These are phyloP conservation scores for Ascochyta clinopodiicola DNA, from an alignment of 2,329 filamentous ascomycete species.

Conservation along the genomic window DNA sequence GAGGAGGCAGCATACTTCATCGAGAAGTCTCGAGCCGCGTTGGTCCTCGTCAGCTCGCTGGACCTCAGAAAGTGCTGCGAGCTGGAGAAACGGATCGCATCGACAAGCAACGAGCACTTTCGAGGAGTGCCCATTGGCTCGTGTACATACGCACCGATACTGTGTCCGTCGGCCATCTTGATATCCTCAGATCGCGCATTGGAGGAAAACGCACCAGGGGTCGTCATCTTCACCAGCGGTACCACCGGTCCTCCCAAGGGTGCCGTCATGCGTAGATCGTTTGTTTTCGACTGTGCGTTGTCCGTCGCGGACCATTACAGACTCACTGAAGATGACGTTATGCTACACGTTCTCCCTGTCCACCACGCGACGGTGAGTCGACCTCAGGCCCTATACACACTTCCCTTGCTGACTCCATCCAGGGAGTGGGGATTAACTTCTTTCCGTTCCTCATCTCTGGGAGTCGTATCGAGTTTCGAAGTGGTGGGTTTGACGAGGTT, in stretches of 20 bases:
- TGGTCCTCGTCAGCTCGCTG: slow-evolving; percentile 48
- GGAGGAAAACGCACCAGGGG: slow-evolving; percentile 49
- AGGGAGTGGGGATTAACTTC: slow-evolving; percentile 45
- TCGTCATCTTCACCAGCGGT: slow-evolving; percentile 57
- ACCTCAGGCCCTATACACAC: no score
- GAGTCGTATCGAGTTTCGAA: slow-evolving; percentile 44
- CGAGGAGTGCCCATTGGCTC: slow-evolving; percentile 47
- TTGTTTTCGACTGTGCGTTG: slow-evolving; percentile 46
- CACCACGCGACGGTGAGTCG: slow-evolving; percentile 39
- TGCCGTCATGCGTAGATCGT: slow-evolving; percentile 53
- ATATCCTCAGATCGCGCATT: slow-evolving; percentile 52
- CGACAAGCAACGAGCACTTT: slow-evolving; percentile 42
- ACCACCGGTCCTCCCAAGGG: slow-evolving; percentile 56
- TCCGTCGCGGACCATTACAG: slow-evolving; percentile 44
- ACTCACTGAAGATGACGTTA: slow-evolving; percentile 40
- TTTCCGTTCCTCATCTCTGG: slow-evolving; percentile 45
- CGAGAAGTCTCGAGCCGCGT: slow-evolving; percentile 48
- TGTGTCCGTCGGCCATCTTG: slow-evolving; percentile 45
- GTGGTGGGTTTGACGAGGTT: slow-evolving; percentile 44
- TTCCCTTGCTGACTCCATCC: no score
- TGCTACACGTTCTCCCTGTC: slow-evolving; percentile 46
- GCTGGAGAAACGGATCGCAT: slow-evolving; percentile 34
- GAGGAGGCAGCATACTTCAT: slow-evolving; percentile 56
- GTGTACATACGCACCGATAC: slow-evolving; percentile 36
- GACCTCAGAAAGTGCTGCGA: slow-evolving; percentile 40